Evolutionary conservation across 495 filamentous ascomycete genomes (phyloP).

Genomic region (Lasiosphaeria miniovina): DNA sequence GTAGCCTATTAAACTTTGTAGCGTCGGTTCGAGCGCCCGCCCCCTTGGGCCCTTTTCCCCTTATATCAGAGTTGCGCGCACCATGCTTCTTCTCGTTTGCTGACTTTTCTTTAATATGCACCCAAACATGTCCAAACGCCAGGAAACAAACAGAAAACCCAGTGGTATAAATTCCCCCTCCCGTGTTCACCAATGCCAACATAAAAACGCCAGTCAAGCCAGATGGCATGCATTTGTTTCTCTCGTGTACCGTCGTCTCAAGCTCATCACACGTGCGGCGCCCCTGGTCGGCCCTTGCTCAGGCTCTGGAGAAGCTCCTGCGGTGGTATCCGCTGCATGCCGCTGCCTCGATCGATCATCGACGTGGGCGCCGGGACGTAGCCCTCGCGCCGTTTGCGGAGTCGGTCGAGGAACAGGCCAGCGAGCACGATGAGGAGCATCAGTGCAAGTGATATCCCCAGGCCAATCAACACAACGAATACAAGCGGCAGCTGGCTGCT

Average conservation of each 20-base stretch:
- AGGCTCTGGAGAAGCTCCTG: slow-evolving; percentile 67
- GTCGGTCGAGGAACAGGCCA: slow-evolving; percentile 78
- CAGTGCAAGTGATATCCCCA: slow-evolving; percentile 81
- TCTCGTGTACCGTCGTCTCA: background rate
- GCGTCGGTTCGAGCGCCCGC: too few relatives aligned
- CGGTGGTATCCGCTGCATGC: slow-evolving; percentile 78
- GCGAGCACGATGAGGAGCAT: slow-evolving; percentile 84
- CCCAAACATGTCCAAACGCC: slow-evolving; percentile 5
- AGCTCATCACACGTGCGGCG: slow-evolving; percentile 38
- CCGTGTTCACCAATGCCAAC: background rate
- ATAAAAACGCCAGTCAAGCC: slow-evolving; percentile 8
- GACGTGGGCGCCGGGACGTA: slow-evolving; percentile 77
- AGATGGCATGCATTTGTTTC: background rate
- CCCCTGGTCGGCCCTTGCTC: slow-evolving; percentile 36
- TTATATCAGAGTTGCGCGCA: background rate
- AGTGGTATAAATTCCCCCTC: slow-evolving; percentile 6
- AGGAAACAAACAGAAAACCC: background rate
- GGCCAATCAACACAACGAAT: slow-evolving; percentile 86
- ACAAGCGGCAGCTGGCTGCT: slow-evolving; percentile 64
- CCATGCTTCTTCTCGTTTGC: background rate
- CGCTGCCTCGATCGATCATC: slow-evolving; percentile 68
- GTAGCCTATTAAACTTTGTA: background rate
- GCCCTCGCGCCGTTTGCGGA: slow-evolving; percentile 80
- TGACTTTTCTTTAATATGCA: background rate
- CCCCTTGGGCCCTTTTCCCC: too few relatives aligned